Percentiles rank a stretch among this genome's conserved stretches.
These are phyloP conservation scores for Arctium minus DNA, from an alignment of 129 eudicot genomes.

Conservation along the genomic window DNA sequence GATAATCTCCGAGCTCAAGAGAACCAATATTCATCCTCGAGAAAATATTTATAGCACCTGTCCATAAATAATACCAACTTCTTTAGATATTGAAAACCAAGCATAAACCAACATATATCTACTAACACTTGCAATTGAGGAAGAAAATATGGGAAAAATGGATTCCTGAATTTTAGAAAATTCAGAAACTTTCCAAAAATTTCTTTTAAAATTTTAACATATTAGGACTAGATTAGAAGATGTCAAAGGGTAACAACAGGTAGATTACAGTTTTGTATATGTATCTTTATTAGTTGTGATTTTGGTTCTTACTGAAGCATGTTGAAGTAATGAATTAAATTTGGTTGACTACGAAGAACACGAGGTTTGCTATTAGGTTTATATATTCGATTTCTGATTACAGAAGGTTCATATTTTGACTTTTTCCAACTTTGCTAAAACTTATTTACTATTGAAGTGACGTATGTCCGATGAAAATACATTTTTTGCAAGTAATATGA, in stretches of 20 bases:
- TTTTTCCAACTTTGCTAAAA: neutral
- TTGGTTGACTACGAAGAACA: neutral
- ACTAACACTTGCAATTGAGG: neutral
- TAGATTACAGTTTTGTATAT: neutral
- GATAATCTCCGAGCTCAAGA: slow-evolving; percentile 66
- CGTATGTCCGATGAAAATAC: neutral
- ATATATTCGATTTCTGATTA: neutral
- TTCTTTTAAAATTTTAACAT: neutral
- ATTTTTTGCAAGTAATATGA: neutral
- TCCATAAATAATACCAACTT: slow-evolving; percentile 3
- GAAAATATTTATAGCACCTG: slow-evolving; percentile 58
- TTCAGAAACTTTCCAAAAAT: neutral
- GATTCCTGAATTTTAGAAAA: neutral
- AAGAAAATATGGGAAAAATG: neutral
- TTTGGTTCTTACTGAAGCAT: neutral
- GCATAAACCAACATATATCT: neutral
- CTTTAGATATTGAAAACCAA: neutral
- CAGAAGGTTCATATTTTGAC: neutral
- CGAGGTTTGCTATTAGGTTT: neutral
- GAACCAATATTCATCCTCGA: slow-evolving; percentile 44
- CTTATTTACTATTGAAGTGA: neutral
- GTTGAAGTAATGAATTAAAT: neutral
- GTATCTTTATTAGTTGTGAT: neutral
- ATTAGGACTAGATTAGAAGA: neutral
- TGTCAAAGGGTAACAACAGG: neutral